Conservation (phyloP, 331 rosid species). For the Malus hybrid region DNA sequence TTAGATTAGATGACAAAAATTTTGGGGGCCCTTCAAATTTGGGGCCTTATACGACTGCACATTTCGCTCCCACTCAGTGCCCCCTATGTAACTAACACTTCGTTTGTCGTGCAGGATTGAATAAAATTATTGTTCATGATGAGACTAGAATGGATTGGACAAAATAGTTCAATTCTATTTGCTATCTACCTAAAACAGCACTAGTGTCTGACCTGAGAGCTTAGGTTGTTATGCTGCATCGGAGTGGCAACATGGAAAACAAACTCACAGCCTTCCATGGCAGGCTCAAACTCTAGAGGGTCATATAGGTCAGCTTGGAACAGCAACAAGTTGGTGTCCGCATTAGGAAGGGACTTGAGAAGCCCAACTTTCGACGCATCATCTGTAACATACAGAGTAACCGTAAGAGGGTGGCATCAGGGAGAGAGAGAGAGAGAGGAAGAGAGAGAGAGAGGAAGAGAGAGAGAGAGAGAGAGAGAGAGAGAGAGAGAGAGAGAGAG, state of each 20-base stretch:
- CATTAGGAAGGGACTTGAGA: constrained; percentile 26
- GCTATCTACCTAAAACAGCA: too few species aligned
- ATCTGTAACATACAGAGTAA: constrained; percentile 13
- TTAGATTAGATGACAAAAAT: too few species aligned
- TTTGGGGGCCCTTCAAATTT: too few species aligned
- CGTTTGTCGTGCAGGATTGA: neutral
- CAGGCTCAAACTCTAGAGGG: constrained; percentile 15
- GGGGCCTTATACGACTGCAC: too few species aligned
- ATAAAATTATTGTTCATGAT: neutral
- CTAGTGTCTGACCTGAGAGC: constrained; percentile 23
- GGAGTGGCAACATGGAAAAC: constrained; percentile 59
- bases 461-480: too few species aligned
- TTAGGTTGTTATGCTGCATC: neutral
- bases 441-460: too few species aligned
- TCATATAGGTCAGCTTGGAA: constrained; percentile 43
- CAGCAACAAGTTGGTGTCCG: constrained; percentile 26
- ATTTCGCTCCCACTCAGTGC: too few species aligned
- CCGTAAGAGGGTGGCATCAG: neutral
- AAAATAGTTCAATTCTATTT: too few species aligned
- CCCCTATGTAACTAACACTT: neutral
- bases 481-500: too few species aligned
- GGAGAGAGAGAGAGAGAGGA: too few species aligned
- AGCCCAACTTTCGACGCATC: constrained; percentile 27
- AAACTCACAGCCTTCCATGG: constrained; percentile 34
- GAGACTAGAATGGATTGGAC: neutral